Evolutionary conservation across 352 stramenopile genomes (phyloP), one percentile per base, ranked within the genome.

Genomic region (Aphanomyces stellatus): DNA sequence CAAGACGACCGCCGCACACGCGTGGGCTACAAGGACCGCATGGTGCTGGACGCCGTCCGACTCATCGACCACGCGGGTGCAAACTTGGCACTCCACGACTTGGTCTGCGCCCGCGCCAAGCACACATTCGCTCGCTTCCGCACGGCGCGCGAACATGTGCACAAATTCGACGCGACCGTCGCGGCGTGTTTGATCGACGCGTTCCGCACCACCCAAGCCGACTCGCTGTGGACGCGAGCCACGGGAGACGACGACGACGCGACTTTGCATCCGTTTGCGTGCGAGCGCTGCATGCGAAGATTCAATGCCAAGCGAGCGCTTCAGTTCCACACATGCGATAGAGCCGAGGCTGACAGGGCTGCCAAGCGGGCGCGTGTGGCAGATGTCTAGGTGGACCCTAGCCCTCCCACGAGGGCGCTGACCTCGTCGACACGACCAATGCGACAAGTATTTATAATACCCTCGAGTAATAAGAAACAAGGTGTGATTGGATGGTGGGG

Each of bases 1-100:
- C 90, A 88, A 34, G 79, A 85, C 15, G 78, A 91, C 70, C 76
- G 78, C 53, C 76, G 78, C 13, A 93, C 85, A 28, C 66, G 85
- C 37, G 76, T 81, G 19, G 84, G 84, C 35, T 93, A 93, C 72
- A 93, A 93, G 67, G 84, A 93, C 72, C 71, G 76, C 61, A 87
- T 91, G 78, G 71, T 71, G 22, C 25, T 40, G 11, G 13, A 56
- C 13, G 49, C 49, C 25, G 19, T 56, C n/a, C 25, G 30, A 25
- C 49, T 56, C 30, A 56, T 56, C 30, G 49, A 40, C 49, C 74
- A 90, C 71, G 73, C 77, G 3, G 78, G 76, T 56, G 79, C 85
- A 72, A 76, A 75, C 8, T 53, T 91, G 27, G 79, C 77, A 25
- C 53, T 93, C 51, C 79, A 93, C 62, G 74, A 87, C 40, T 77